Evolutionary conservation across 2,329 filamentous ascomycete species (phyloP).

Genomic region (Metarhizium robertsii): DNA sequence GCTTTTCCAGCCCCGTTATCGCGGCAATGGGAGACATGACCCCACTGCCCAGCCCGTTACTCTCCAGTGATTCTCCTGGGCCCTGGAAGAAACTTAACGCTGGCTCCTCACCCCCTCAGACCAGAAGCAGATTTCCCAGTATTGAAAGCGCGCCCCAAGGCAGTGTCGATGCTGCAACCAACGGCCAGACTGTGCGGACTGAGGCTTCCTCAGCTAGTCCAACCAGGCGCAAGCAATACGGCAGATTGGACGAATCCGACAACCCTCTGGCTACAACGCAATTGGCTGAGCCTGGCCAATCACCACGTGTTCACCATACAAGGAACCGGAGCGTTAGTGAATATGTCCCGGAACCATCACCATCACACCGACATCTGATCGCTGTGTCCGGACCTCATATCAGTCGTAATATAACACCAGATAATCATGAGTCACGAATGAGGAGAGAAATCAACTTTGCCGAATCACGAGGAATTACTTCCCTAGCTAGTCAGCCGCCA

Average conservation of each 20-base stretch:
- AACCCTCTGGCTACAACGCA: slow-evolving; percentile 19
- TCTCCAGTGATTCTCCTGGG: slow-evolving; percentile 54
- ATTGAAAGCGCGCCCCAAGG: slow-evolving; percentile 23
- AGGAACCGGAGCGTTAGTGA: slow-evolving; percentile 84
- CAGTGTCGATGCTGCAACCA: slow-evolving; percentile 35
- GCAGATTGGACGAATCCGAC: slow-evolving; percentile 20
- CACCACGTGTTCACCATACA: slow-evolving; percentile 32
- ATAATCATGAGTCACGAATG: slow-evolving; percentile 38
- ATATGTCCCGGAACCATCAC: slow-evolving; percentile 65
- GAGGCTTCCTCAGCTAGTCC: slow-evolving; percentile 35
- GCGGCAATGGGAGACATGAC: slow-evolving; percentile 71
- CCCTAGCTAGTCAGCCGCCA: slow-evolving; percentile 52
- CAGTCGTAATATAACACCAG: slow-evolving; percentile 23
- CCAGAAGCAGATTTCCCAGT: slow-evolving; percentile 14
- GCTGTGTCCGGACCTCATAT: slow-evolving; percentile 58
- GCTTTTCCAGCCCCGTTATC: slow-evolving; percentile 64
- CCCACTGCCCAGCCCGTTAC: slow-evolving; percentile 66
- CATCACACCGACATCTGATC: slow-evolving; percentile 61
- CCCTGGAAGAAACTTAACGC: slow-evolving; percentile 51
- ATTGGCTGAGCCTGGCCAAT: slow-evolving; percentile 11
- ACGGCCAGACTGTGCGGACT: slow-evolving; percentile 42
- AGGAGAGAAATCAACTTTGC: slow-evolving; percentile 76
- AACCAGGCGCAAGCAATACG: slow-evolving; percentile 49
- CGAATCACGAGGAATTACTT: slow-evolving; percentile 62
- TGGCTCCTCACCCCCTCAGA: slow-evolving; percentile 32